Percentiles rank a stretch among this genome's conserved stretches.
phyloP scores from a whole-genome alignment of 441 rosid species.

The Gossypium gossypioides region DNA sequence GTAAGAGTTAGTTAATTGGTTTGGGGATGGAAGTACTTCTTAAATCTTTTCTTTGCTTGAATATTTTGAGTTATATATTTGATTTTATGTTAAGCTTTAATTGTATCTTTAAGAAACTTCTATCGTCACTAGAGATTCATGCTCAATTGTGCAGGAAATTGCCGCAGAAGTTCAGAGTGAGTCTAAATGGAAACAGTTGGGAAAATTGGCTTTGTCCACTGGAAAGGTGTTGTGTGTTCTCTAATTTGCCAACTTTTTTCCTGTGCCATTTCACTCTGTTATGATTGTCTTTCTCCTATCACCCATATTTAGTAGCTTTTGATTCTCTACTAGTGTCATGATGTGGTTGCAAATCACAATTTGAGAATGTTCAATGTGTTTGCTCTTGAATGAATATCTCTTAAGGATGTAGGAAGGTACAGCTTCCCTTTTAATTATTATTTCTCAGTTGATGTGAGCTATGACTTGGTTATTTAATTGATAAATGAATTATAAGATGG shows the following conservation, averaged over 20 bases:
- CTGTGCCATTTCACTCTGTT: background rate
- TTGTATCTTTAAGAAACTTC: background rate
- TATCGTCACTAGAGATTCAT: background rate
- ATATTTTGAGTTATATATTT: background rate
- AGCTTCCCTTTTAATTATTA: background rate
- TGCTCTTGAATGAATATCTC: background rate
- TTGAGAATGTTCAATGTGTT: background rate
- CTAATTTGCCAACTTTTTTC: background rate
- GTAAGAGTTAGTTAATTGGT: constrained; percentile 25
- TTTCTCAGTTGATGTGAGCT: background rate
- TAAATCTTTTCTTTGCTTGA: constrained; percentile 9
- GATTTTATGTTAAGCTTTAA: background rate
- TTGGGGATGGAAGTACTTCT: background rate
- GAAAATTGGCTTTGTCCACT: constrained; percentile 88
- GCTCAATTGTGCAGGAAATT: constrained; percentile 50
- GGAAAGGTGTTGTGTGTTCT: constrained; percentile 55
- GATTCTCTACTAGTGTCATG: background rate
- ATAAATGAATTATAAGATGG: background rate
- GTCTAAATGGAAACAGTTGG: constrained; percentile 95
- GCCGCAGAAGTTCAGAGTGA: constrained; percentile 77
- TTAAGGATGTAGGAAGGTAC: background rate
- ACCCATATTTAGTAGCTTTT: background rate
- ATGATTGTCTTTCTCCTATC: background rate
- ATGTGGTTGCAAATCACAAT: background rate
- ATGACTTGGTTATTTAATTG: background rate